phyloP scores from a whole-genome alignment of 768 basidiomycete genomes.

The Suillus spraguei region DNA sequence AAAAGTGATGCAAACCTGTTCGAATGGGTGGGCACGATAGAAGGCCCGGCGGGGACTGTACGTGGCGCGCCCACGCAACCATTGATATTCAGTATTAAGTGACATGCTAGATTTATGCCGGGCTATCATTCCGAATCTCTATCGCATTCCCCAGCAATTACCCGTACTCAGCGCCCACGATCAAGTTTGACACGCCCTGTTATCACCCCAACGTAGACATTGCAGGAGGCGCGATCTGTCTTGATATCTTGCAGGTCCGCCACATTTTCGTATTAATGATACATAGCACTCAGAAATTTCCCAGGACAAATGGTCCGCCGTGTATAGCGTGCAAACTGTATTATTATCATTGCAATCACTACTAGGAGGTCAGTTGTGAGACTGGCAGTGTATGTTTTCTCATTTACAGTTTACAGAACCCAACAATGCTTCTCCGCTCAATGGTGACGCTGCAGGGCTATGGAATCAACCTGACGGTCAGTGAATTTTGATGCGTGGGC shows the following conservation, averaged over 20 bases:
- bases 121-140: conserved; percentile 79
- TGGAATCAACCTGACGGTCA: conserved; percentile 76
- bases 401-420: conserved; percentile 57
- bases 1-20: conserved; percentile 85
- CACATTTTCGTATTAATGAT: not conserved
- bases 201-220: conserved; percentile 93
- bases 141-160: conserved; percentile 88
- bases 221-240: conserved; percentile 72
- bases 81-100: conserved; percentile 9
- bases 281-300: not conserved
- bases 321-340: conserved; percentile 90
- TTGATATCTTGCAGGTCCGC: conserved; percentile 83
- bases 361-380: conserved; percentile 68
- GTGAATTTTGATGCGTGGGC: conserved; percentile 15
- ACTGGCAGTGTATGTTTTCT: conserved; percentile 5
- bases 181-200: conserved; percentile 89
- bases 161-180: conserved; percentile 81
- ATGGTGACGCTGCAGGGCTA: conserved; percentile 80
- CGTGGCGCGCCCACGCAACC: conserved; percentile 25
- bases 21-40: conserved; percentile 90
- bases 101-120: conserved; percentile 65
- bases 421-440: conserved; percentile 90
- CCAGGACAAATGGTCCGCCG: conserved; percentile 92
- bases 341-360: conserved; percentile 86
- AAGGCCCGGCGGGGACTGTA: conserved; percentile 78